These are phyloP conservation scores for Pseudogymnoascus sp. DNA, from an alignment of 2,329 filamentous ascomycete genomes.

Conservation along the genomic window DNA sequence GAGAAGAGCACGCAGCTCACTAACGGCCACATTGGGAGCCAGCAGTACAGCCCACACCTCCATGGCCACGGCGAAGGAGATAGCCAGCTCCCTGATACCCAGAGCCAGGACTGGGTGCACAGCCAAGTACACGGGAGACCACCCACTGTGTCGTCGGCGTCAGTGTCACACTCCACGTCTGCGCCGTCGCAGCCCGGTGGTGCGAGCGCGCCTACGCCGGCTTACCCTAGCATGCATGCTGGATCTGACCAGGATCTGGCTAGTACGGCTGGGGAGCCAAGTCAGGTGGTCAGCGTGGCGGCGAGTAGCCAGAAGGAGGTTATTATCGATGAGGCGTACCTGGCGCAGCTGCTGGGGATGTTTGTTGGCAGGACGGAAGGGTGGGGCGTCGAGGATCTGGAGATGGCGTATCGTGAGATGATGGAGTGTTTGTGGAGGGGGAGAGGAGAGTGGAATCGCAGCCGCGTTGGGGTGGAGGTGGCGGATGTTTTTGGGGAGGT, in stretches of 20 bases:
- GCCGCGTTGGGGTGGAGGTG: constrained; percentile 59
- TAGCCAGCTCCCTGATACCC: constrained; percentile 46
- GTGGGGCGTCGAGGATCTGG: constrained; percentile 74
- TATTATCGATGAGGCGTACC: constrained; percentile 35
- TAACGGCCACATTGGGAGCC: constrained; percentile 47
- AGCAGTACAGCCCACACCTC: constrained; percentile 19
- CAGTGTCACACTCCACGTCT: neutral
- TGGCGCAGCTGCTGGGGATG: constrained; percentile 18
- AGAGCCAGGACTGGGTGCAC: constrained; percentile 12
- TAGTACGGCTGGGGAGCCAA: neutral
- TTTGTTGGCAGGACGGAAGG: constrained; percentile 25
- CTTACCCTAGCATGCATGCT: constrained; percentile 18
- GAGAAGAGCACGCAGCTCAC: constrained; percentile 65
- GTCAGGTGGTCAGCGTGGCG: neutral
- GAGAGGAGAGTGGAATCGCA: constrained; percentile 76
- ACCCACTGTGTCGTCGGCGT: neutral
- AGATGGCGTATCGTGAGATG: constrained; percentile 82
- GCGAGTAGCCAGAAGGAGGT: constrained; percentile 22
- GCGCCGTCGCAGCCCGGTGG: neutral
- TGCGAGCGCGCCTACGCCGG: constrained; percentile 16
- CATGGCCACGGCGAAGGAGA: constrained; percentile 24
- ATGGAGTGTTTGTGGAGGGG: constrained; percentile 86
- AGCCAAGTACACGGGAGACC: neutral
- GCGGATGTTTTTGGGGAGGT: constrained; percentile 68
- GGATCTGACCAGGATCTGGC: neutral